Evolutionary conservation across 1,284 basidiomycete genomes (phyloP).

Genomic region (Malassezia obtusa): DNA sequence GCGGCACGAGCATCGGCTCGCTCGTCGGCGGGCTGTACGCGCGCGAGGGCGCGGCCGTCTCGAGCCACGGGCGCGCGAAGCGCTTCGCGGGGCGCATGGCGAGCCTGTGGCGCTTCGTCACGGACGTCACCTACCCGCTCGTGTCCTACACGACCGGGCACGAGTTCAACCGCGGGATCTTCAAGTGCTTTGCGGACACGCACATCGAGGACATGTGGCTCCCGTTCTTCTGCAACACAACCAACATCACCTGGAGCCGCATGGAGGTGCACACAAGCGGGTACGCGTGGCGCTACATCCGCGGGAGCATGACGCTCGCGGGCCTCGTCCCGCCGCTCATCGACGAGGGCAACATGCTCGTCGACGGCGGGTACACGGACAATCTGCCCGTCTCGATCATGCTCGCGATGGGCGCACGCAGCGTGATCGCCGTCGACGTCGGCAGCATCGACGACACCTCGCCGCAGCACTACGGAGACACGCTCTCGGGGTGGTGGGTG

Average conservation of each 20-base stretch:
- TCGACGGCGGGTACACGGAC: conserved; percentile 37
- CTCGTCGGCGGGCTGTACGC: conserved; percentile 95
- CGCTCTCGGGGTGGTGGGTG: conserved; percentile 93
- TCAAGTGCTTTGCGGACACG: conserved; percentile 26
- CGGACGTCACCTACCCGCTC: conserved; percentile 91
- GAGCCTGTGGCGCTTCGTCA: conserved; percentile 85
- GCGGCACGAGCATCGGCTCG: conserved; percentile 73
- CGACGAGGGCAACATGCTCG: conserved; percentile 69
- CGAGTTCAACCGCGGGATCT: conserved; percentile 32
- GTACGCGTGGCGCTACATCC: conserved; percentile 59
- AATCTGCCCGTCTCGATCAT: conserved; percentile 67
- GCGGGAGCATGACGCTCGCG: conserved; percentile 94
- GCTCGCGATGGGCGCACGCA: conserved; percentile 79
- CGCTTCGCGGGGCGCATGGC: conserved; percentile 83
- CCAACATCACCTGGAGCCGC: conserved; percentile 90
- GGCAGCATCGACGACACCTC: conserved; percentile 92
- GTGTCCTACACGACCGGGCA: conserved; percentile 92
- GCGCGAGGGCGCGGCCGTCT: conserved; percentile 79
- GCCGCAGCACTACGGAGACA: conserved; percentile 85
- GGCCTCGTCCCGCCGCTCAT: conserved; percentile 88
- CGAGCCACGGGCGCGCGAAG: conserved; percentile 74
- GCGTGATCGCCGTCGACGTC: conserved; percentile 91
- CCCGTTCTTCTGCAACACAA: conserved; percentile 95
- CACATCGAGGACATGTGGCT: conserved; percentile 96
- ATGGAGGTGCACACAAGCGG: conserved; percentile 97